Conservation (phyloP, 352 stramenopile species). For the Phytopythium delawarense region DNA sequence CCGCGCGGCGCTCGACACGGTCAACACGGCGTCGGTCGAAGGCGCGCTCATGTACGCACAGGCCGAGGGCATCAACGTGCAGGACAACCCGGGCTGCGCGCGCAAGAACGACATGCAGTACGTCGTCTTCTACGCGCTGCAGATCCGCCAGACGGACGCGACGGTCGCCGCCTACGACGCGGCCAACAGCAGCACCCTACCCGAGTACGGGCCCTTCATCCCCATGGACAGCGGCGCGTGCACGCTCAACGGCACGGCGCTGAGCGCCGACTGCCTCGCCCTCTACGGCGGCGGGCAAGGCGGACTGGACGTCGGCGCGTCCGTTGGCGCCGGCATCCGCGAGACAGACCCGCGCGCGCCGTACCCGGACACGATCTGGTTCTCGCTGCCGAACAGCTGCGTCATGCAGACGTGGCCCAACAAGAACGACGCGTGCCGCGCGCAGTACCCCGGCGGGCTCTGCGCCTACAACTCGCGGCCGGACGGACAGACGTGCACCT, state of each 20-base stretch:
- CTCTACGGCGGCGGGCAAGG: constrained; percentile 13
- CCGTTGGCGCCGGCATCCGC: constrained; percentile 31
- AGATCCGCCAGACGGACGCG: constrained; percentile 42
- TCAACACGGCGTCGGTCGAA: constrained; percentile 76
- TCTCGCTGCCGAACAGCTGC: constrained; percentile 61
- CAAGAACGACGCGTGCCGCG: constrained; percentile 36
- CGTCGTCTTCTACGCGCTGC: constrained; percentile 69
- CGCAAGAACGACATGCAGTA: constrained; percentile 73
- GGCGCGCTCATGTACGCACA: constrained; percentile 80
- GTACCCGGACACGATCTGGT: constrained; percentile 63
- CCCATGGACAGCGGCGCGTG: constrained; percentile 61
- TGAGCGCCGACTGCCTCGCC: constrained; percentile 24
- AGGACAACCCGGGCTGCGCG: constrained; percentile 20
- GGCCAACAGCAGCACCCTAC: constrained; percentile 12
- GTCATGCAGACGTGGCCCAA: constrained; percentile 28
- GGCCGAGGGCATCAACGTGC: constrained; percentile 67
- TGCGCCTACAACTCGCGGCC: constrained; percentile 30
- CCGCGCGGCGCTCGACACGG: constrained; percentile 48
- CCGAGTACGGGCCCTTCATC: constrained; percentile 50
- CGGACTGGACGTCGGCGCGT: constrained; percentile 25
- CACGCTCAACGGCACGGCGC: constrained; percentile 17
- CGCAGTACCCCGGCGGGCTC: constrained; percentile 26
- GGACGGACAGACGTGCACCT: constrained; percentile 62
- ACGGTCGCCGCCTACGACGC: constrained; percentile 27
- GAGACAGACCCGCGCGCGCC: constrained; percentile 35